Evolutionary conservation across 192 early-diverging fungal genomes (phyloP).

Genomic region (Borealophlyctis nickersoniae): DNA sequence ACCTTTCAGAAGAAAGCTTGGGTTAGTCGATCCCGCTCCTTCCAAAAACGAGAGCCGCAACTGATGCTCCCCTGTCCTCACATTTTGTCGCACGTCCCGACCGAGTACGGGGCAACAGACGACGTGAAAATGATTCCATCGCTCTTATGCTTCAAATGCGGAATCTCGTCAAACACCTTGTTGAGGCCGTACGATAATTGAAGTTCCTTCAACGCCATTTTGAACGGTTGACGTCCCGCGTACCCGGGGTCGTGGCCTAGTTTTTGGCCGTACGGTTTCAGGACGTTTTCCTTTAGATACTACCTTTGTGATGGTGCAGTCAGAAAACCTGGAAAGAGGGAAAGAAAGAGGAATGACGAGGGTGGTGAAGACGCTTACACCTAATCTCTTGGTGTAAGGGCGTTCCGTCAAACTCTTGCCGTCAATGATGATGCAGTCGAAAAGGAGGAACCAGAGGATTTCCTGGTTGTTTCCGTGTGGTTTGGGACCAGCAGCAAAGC

Average conservation of each 20-base stretch:
- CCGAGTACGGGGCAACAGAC: constrained; percentile 40
- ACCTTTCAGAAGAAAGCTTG: constrained; percentile 26
- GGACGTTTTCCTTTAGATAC: constrained; percentile 62
- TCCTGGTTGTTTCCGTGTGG: constrained; percentile 18
- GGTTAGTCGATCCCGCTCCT: no score
- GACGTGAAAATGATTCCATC: constrained; percentile 75
- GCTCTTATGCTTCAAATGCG: constrained; percentile 58
- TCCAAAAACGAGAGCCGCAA: no score
- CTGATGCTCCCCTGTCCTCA: constrained; percentile 15
- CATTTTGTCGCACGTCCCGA: constrained; percentile 57
- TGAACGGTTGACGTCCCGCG: constrained; percentile 51
- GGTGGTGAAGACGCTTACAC: no score
- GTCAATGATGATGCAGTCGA: constrained; percentile 70
- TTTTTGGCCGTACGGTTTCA: constrained; percentile 61
- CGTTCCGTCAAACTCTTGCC: constrained; percentile 55
- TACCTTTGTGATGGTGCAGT: constrained; percentile 21
- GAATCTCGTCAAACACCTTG: constrained; percentile 62
- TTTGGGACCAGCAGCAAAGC: constrained; percentile 11
- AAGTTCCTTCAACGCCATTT: constrained; percentile 47
- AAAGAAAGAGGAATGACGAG: not conserved
- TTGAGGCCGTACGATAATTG: constrained; percentile 44
- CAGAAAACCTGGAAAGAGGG: not conserved
- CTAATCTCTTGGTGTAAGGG: constrained; percentile 66
- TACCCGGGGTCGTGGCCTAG: constrained; percentile 34
- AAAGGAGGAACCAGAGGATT: constrained; percentile 40